These are phyloP conservation scores for Ophiostoma pallidulum DNA, from an alignment of 2,329 filamentous ascomycete genomes.

Conservation along the genomic window DNA sequence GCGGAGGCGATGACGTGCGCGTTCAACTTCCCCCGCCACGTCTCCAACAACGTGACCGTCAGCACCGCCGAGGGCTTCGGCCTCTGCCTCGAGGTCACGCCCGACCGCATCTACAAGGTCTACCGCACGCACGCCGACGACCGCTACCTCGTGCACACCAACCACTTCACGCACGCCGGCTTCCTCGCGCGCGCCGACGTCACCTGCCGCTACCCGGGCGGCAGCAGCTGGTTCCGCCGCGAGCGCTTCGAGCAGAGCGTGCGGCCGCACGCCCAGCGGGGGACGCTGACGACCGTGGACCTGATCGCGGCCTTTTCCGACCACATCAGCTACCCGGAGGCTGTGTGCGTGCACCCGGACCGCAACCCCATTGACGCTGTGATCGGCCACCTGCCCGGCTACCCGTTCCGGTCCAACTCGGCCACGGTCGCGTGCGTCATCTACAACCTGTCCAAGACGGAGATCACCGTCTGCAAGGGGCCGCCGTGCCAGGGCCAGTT, in stretches of 20 bases:
- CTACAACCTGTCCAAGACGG: conserved; percentile 16
- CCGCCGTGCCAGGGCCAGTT: conserved; percentile 18
- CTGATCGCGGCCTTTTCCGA: conserved; percentile 19
- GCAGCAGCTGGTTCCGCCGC: conserved; percentile 19
- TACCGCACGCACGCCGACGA: conserved; percentile 13
- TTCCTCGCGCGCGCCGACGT: conserved; percentile 16
- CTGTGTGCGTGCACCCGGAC: conserved; percentile 18
- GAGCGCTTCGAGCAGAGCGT: conserved; percentile 15
- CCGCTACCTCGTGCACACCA: conserved; percentile 21
- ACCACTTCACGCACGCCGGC: conserved; percentile 20
- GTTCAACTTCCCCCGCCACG: conserved; percentile 17
- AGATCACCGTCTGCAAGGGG: conserved; percentile 19
- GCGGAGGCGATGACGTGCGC: conserved; percentile 14
- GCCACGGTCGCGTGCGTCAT: conserved; percentile 20
- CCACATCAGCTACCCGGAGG: conserved; percentile 18
- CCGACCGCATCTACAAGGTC: conserved; percentile 16
- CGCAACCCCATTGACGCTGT: conserved; percentile 8
- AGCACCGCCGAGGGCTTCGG: conserved; percentile 16
- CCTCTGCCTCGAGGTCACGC: conserved; percentile 21
- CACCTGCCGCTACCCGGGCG: conserved; percentile 15
- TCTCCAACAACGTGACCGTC: conserved; percentile 21
- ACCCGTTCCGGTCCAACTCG: conserved; percentile 11
- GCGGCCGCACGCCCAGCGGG: conserved; percentile 1
- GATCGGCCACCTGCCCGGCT: conserved; percentile 13
- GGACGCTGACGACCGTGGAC: conserved; percentile 1